These are phyloP conservation scores for Podospora comata DNA, from an alignment of 495 filamentous ascomycete species.

Conservation along the genomic window DNA sequence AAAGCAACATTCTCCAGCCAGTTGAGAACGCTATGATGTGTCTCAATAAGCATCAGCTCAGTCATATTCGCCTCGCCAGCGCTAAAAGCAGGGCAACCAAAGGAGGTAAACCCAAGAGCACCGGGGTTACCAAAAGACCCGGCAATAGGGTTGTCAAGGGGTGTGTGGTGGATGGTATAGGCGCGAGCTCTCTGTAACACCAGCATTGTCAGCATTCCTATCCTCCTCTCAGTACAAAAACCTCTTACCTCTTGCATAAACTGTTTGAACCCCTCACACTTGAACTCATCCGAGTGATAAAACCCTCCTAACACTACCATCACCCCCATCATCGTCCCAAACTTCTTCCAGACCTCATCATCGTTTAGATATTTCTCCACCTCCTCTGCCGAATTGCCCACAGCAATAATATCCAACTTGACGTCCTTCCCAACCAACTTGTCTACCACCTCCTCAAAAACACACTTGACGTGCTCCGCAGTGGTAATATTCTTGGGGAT, in stretches of 20 bases:
- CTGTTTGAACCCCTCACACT: slow-evolving; percentile 38
- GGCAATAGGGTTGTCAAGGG: slow-evolving; percentile 47
- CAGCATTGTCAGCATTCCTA: background rate
- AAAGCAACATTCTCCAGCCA: slow-evolving; percentile 47
- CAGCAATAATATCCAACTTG: slow-evolving; percentile 62
- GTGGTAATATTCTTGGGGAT: slow-evolving; percentile 53
- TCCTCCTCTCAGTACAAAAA: background rate
- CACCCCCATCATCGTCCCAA: slow-evolving; percentile 37
- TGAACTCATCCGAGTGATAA: slow-evolving; percentile 31
- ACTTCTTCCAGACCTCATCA: slow-evolving; percentile 46
- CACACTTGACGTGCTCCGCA: slow-evolving; percentile 56
- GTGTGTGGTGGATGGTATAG: slow-evolving; percentile 53
- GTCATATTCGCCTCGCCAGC: slow-evolving; percentile 35
- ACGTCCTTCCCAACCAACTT: slow-evolving; percentile 42
- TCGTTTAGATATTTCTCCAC: slow-evolving; percentile 55
- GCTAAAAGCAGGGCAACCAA: slow-evolving; percentile 48
- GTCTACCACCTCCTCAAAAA: slow-evolving; percentile 61
- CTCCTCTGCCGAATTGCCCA: slow-evolving; percentile 54
- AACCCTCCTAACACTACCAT: slow-evolving; percentile 43
- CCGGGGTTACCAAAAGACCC: slow-evolving; percentile 41
- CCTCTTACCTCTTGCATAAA: slow-evolving; percentile 49
- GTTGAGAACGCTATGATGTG: slow-evolving; percentile 35
- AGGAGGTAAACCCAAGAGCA: slow-evolving; percentile 28
- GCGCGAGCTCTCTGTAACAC: slow-evolving; percentile 52
- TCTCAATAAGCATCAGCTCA: slow-evolving; percentile 41